Conservation (phyloP, 78 protist species). For the Neovahlkampfia damariscottae region DNA sequence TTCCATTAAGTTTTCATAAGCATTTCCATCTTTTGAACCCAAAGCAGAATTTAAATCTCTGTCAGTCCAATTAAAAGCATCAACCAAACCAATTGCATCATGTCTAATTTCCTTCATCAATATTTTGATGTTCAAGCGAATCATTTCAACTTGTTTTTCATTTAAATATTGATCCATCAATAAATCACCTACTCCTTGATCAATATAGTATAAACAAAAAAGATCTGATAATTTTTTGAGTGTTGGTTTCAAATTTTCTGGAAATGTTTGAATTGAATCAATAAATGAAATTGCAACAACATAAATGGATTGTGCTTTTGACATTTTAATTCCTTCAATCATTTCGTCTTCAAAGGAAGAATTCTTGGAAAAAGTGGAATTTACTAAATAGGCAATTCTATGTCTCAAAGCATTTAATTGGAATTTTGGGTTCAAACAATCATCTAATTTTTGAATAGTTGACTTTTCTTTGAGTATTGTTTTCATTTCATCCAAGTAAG, state of each 20-base stretch:
- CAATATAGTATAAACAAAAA: background rate
- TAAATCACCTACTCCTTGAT: background rate
- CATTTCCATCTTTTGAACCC: conserved; percentile 20
- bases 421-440: background rate
- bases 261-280: background rate
- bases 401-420: background rate
- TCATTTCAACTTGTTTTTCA: background rate
- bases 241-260: too few species aligned
- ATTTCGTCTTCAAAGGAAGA: background rate
- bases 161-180: background rate
- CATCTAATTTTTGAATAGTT: background rate
- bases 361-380: background rate
- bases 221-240: background rate
- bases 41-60: conserved; percentile 13
- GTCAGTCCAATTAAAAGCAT: conserved; percentile 25
- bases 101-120: conserved; percentile 23
- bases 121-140: background rate
- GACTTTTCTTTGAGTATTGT: too few species aligned
- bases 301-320: background rate
- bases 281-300: background rate
- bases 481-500: too few species aligned
- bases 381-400: background rate
- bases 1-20: conserved; percentile 7
- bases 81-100: conserved; percentile 24
- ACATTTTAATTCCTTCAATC: background rate